Conservation (phyloP, 805 yeast species). For the Saccharomyces eubayanus region DNA sequence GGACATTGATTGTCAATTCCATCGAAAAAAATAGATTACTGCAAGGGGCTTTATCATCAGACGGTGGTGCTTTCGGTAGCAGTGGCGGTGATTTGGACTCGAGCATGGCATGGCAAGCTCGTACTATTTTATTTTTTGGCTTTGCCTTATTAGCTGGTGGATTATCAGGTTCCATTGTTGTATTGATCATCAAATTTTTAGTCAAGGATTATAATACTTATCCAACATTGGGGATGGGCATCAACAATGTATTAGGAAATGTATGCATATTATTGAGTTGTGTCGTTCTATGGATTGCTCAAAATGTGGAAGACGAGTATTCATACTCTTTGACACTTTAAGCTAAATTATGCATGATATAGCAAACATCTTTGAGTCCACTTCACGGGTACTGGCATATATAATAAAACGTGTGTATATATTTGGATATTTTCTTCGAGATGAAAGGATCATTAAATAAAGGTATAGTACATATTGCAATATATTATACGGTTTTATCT, state of each 20-base stretch:
- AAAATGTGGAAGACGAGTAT: slow-evolving; percentile 92
- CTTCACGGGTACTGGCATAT: neutral
- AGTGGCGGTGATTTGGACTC: slow-evolving; percentile 33
- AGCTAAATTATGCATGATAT: slow-evolving; percentile 2
- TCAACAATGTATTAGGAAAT: slow-evolving; percentile 76
- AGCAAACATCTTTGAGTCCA: neutral
- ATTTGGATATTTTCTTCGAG: neutral
- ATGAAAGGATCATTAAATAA: neutral
- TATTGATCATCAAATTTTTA: slow-evolving; percentile 75
- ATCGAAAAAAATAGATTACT: slow-evolving; percentile 37
- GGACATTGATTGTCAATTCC: slow-evolving; percentile 66
- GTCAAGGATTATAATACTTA: slow-evolving; percentile 62
- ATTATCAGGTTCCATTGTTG: slow-evolving; percentile 83
- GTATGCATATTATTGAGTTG: slow-evolving; percentile 81
- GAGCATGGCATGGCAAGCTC: slow-evolving; percentile 83
- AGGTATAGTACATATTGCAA: neutral
- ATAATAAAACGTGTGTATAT: neutral
- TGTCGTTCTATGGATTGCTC: slow-evolving; percentile 84
- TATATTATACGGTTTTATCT: neutral
- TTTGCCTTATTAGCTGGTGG: slow-evolving; percentile 92
- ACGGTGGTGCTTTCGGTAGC: slow-evolving; percentile 23
- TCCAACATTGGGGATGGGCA: slow-evolving; percentile 93
- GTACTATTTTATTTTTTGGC: slow-evolving; percentile 83
- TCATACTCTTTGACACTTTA: slow-evolving; percentile 80
- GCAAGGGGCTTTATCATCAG: slow-evolving; percentile 34